These are phyloP conservation scores for Microascus cirrosus DNA, from an alignment of 2,329 filamentous ascomycete genomes.

Conservation along the genomic window DNA sequence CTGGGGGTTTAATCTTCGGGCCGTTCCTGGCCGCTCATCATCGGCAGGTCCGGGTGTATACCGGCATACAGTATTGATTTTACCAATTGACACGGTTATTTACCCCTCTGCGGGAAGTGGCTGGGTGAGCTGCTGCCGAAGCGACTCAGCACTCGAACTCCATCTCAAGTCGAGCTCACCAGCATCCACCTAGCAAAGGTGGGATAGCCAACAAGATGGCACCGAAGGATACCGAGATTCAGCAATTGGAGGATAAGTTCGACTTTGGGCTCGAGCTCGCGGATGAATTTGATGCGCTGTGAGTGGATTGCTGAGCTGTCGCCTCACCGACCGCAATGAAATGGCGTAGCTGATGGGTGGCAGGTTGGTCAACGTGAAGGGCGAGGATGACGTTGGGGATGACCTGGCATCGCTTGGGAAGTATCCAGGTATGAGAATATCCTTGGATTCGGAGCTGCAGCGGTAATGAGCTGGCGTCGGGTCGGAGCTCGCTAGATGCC, in stretches of 20 bases:
- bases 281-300: constrained; percentile 46
- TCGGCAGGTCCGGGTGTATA: neutral
- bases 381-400: constrained; percentile 11
- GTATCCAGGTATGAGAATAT: constrained; percentile 21
- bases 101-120: neutral
- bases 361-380: constrained; percentile 7
- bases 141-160: too few relatives aligned
- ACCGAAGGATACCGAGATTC: neutral
- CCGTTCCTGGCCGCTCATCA: too few relatives aligned
- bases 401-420: constrained; percentile 16
- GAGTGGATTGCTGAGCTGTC: constrained; percentile 13
- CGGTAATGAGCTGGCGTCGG: neutral
- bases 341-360: neutral
- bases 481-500: neutral
- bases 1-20: too few relatives aligned
- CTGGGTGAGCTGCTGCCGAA: neutral
- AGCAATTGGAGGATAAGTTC: neutral
- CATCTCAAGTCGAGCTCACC: too few relatives aligned
- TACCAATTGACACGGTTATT: neutral
- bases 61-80: neutral
- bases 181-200: neutral
- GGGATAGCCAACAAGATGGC: neutral
- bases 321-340: neutral
- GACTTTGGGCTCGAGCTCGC: constrained; percentile 2
- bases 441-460: neutral